Base-by-base conservation (phyloP, 1,139 yeast genomes). In the Hansenula lynferdii region DNA sequence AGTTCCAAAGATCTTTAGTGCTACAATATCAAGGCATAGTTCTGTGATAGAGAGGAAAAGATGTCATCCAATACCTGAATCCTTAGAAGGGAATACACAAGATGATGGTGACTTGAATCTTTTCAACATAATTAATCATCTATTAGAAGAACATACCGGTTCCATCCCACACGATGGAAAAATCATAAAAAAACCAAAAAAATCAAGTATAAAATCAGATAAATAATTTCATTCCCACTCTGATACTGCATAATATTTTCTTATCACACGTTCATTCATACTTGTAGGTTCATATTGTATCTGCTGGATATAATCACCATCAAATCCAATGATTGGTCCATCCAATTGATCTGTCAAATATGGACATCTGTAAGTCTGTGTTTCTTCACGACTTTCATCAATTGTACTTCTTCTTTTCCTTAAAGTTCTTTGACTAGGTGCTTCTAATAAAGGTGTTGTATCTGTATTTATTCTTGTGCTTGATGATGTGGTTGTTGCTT, bases 361-460 rank as follows among this genome's bases (percentile, higher is more conserved):
- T 4, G 96, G 96, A 58, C 85, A 89, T 38, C 80, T 81, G 53
- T 87, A 90, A 6, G 76, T 75, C 46, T 78, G 86, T 47, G 79
- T 70, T 31, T 55, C 58, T 9, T 53, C 92, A 34, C 90, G 65
- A 41, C 76, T 61, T 52, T 83, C 92, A 54, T 83, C 90, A 30
- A 83, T 64, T 0, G 89, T 82, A 40, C 58, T 58, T 41, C 58
- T 51, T 28, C 57, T 45, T 28, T 52, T 51, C 31, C 39, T 44
- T 28, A 53, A 28, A 8, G 30, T 30, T 44, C 34, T 49, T 25
- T 35, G 26, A 24, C 15, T 24, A n/a, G n/a, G 15, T 12, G 26
- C 15, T 12, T 24, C 26, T 5, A 24, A 8, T n/a, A 24, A 24
- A 4, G 31, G 31, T 2, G 31, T 28, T 19, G 31, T 19, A 4